These are phyloP conservation scores for Globisporangium takayamanum DNA, from an alignment of 352 stramenopile species.

Conservation along the genomic window DNA sequence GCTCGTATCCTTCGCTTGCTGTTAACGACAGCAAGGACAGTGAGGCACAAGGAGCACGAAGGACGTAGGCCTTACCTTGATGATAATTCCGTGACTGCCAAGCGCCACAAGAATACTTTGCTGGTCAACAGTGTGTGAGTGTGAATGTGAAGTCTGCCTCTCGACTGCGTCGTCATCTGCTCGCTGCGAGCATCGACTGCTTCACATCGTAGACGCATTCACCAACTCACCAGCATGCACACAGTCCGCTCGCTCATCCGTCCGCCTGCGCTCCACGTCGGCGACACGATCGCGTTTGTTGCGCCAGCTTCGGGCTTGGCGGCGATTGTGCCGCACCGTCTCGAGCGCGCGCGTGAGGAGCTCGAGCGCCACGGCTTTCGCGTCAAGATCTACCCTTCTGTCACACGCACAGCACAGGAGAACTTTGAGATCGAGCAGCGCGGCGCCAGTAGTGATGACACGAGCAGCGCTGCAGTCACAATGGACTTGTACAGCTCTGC, in stretches of 20 bases:
- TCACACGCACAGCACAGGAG: slow-evolving; percentile 24
- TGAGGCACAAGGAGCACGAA: no score
- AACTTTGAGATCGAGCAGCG: slow-evolving; percentile 13
- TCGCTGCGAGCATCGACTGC: no score
- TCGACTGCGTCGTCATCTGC: no score
- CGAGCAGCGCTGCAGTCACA: neutral
- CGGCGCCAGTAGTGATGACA: slow-evolving; percentile 3
- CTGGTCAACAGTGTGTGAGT: no score
- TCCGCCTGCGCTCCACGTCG: slow-evolving; percentile 20
- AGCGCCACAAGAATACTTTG: no score
- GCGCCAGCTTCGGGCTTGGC: slow-evolving; percentile 39
- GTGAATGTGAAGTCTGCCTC: no score
- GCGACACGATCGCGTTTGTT: slow-evolving; percentile 49
- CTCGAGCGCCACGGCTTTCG: slow-evolving; percentile 31
- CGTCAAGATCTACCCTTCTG: slow-evolving; percentile 43
- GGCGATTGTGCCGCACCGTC: slow-evolving; percentile 32
- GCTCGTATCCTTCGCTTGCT: no score
- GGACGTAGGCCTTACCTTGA: no score
- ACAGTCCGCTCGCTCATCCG: slow-evolving; percentile 1
- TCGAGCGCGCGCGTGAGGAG: slow-evolving; percentile 26
- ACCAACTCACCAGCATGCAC: neutral
- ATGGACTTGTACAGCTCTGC: slow-evolving; percentile 36
- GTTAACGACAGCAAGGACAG: no score
- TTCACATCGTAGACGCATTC: no score
- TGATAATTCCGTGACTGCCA: no score